Evolutionary conservation across 2,329 filamentous ascomycete genomes (phyloP).

Genomic region (Clonostachys chloroleuca): DNA sequence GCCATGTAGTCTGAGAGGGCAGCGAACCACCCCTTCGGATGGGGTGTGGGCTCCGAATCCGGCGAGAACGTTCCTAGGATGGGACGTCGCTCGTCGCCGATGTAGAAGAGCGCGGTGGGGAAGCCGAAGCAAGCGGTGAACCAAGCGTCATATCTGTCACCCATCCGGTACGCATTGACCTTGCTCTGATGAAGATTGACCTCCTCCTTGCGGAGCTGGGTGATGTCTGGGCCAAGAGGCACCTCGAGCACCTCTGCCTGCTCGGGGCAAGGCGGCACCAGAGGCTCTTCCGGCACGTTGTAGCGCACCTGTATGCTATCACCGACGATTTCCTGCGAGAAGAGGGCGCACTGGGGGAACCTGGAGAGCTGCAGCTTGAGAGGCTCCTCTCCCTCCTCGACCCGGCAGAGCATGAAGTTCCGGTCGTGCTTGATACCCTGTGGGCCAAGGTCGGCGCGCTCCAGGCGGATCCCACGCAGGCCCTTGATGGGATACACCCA

Average conservation of each 20-base stretch:
- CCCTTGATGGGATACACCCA: slow-evolving; percentile 74
- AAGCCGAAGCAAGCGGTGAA: slow-evolving; percentile 65
- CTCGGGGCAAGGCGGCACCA: slow-evolving; percentile 28
- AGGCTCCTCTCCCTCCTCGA: slow-evolving; percentile 32
- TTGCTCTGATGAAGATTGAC: slow-evolving; percentile 57
- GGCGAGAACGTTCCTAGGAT: slow-evolving; percentile 56
- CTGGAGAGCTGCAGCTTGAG: slow-evolving; percentile 56
- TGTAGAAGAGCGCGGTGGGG: slow-evolving; percentile 55
- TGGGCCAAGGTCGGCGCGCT: slow-evolving; percentile 47
- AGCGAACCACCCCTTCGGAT: slow-evolving; percentile 25
- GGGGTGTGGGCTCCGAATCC: slow-evolving; percentile 15
- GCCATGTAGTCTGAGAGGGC: slow-evolving; percentile 23
- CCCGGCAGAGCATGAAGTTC: slow-evolving; percentile 64
- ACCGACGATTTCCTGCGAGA: slow-evolving; percentile 49
- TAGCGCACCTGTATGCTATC: slow-evolving; percentile 36
- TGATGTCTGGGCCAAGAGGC: slow-evolving; percentile 48
- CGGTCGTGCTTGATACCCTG: slow-evolving; percentile 64
- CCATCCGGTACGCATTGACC: slow-evolving; percentile 60
- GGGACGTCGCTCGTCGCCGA: slow-evolving; percentile 54
- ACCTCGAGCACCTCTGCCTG: slow-evolving; percentile 41
- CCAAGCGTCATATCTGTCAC: slow-evolving; percentile 54
- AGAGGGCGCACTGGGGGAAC: slow-evolving; percentile 58
- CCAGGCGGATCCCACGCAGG: slow-evolving; percentile 56
- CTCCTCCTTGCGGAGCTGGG: slow-evolving; percentile 37
- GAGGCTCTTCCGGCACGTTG: slow-evolving; percentile 25